Evolutionary conservation across 345 rosid genomes (phyloP).

Genomic region (Cardiospermum halicacabum): DNA sequence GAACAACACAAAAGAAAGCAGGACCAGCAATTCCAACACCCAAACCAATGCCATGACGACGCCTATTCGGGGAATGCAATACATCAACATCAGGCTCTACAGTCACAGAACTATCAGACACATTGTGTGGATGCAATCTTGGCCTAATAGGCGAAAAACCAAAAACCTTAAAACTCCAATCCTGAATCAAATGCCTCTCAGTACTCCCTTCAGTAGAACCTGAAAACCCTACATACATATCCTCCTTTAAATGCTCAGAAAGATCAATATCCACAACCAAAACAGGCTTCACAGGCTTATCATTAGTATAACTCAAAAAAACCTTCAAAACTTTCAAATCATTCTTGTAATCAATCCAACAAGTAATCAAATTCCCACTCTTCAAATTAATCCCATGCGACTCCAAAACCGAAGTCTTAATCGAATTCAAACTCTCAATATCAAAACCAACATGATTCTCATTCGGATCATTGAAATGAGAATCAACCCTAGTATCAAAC

Average conservation of each 20-base stretch:
- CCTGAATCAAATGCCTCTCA: constrained; percentile 67
- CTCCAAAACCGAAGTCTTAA: constrained; percentile 55
- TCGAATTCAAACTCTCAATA: constrained; percentile 60
- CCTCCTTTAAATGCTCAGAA: constrained; percentile 48
- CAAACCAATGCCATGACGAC: constrained; percentile 47
- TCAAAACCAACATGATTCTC: constrained; percentile 78
- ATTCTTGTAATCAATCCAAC: constrained; percentile 91
- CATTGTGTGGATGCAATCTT: constrained; percentile 57
- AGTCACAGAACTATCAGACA: constrained; percentile 59
- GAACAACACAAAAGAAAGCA: constrained; percentile 57
- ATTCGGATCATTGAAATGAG: constrained; percentile 59
- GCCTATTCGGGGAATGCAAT: constrained; percentile 33
- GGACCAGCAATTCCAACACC: constrained; percentile 80
- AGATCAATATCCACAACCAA: constrained; percentile 57
- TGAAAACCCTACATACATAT: constrained; percentile 75
- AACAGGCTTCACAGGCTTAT: constrained; percentile 59
- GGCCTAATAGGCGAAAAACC: constrained; percentile 61
- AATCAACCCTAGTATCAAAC: constrained; percentile 69
- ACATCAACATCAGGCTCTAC: constrained; percentile 30
- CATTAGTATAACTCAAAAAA: constrained; percentile 54
- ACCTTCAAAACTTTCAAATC: constrained; percentile 51
- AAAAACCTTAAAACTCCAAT: constrained; percentile 70
- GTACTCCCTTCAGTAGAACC: constrained; percentile 97
- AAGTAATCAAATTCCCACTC: constrained; percentile 62
- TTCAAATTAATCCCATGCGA: constrained; percentile 56